Evolutionary conservation across 176 grass and related monocot genomes (phyloP).

Genomic region (Hyparrhenia diplandra): DNA sequence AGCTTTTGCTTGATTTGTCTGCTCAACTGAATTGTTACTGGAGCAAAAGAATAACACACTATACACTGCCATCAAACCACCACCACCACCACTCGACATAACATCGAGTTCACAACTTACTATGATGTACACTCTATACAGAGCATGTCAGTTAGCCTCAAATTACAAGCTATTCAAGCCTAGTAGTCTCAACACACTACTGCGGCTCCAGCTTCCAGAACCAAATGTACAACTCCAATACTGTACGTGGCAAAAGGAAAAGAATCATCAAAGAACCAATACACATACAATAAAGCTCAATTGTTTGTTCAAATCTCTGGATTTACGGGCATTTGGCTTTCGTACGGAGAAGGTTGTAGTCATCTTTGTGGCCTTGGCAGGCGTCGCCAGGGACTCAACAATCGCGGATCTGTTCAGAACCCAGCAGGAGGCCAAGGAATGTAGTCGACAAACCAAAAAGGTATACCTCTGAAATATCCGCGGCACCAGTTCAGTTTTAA

Average conservation of each 20-base stretch:
- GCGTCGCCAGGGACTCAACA: constrained; percentile 35
- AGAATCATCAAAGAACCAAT: constrained; percentile 29
- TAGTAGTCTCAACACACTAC: constrained; percentile 35
- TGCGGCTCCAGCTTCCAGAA: constrained; percentile 31
- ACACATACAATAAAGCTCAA: constrained; percentile 3
- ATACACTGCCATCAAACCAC: background rate
- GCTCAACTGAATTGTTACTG: too few relatives aligned
- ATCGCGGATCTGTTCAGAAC: constrained; percentile 39
- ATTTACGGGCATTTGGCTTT: constrained; percentile 21
- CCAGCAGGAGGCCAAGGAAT: constrained; percentile 41
- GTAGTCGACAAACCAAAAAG: constrained; percentile 47
- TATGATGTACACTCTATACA: constrained; percentile 17
- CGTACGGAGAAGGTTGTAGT: background rate
- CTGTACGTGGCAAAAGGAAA: background rate
- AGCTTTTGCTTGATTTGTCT: too few relatives aligned
- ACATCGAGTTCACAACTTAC: constrained; percentile 11
- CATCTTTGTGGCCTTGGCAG: constrained; percentile 36
- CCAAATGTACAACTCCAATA: constrained; percentile 29
- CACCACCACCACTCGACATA: background rate
- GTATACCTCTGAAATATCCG: constrained; percentile 39
- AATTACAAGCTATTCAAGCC: constrained; percentile 45
- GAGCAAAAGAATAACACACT: background rate
- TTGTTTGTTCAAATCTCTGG: background rate
- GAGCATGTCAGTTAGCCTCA: constrained; percentile 28
- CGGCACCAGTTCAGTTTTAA: background rate